Conservation (phyloP, 2,329 filamentous ascomycete genomes). For the Penicillium sp. region DNA sequence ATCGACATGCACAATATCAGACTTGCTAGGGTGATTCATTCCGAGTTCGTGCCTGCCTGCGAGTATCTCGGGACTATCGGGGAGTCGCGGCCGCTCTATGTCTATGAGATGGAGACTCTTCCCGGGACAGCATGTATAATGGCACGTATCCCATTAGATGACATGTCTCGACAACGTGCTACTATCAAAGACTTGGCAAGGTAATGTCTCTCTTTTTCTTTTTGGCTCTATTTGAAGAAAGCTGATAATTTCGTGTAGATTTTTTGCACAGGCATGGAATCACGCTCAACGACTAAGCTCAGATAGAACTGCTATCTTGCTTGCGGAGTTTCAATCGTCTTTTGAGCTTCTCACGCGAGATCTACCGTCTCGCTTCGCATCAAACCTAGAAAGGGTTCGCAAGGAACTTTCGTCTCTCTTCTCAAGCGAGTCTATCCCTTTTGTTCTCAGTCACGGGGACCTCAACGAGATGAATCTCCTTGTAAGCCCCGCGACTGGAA, state of each 20-base stretch:
- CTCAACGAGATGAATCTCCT: slow-evolving; percentile 11
- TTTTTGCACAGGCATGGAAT: slow-evolving; percentile 16
- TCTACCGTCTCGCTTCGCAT: slow-evolving; percentile 8
- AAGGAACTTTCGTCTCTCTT: slow-evolving; percentile 10
- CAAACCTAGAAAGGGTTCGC: slow-evolving; percentile 7
- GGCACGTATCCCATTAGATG: slow-evolving; percentile 6
- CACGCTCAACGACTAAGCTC: slow-evolving; percentile 6
- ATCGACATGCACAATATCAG: slow-evolving; percentile 4
- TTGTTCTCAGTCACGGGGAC: slow-evolving; percentile 10
- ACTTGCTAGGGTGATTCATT: slow-evolving; percentile 7
- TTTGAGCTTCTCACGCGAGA: slow-evolving; percentile 9
- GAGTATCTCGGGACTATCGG: slow-evolving; percentile 11
- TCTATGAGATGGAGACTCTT: slow-evolving; percentile 16
- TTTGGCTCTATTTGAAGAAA: not conserved
- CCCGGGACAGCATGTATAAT: slow-evolving; percentile 12
- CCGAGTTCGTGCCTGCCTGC: slow-evolving; percentile 14
- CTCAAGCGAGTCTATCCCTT: slow-evolving; percentile 2
- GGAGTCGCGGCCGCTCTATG: slow-evolving; percentile 8
- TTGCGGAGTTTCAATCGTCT: slow-evolving; percentile 5
- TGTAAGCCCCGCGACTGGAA: slow-evolving; percentile 7
- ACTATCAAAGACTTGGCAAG: slow-evolving; percentile 16
- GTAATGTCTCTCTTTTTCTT: slow-evolving; percentile 1
- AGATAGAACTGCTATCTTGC: slow-evolving; percentile 2
- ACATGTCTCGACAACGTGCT: slow-evolving; percentile 7
- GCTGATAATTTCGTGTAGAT: slow-evolving; percentile 8